Conservation (phyloP, 306 rosid species). For the Vigna radiata region DNA sequence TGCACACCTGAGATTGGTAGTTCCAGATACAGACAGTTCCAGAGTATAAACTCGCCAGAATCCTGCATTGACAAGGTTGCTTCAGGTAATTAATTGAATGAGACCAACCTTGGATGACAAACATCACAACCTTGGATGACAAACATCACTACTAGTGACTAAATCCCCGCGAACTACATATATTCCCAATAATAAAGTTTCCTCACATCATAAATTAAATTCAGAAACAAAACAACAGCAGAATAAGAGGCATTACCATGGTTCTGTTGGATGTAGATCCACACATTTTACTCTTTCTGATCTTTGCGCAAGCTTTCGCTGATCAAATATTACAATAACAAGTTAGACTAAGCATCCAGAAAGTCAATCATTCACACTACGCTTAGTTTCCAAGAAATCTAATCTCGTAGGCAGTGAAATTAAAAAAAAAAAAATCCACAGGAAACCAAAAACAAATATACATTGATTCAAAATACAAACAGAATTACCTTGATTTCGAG, state of each 20-base stretch:
- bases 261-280: slow-evolving; percentile 99
- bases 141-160: slow-evolving; percentile 24
- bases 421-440: background rate
- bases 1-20: slow-evolving; percentile 92
- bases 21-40: slow-evolving; percentile 98
- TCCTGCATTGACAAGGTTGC: slow-evolving; percentile 63
- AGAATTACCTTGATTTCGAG: slow-evolving; percentile 94
- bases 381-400: slow-evolving; percentile 39
- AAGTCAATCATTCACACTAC: slow-evolving; percentile 29
- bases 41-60: slow-evolving; percentile 92
- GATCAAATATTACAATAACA: slow-evolving; percentile 34
- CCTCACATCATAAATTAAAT: slow-evolving; percentile 15
- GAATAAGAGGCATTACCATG: slow-evolving; percentile 74
- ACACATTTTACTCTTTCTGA: slow-evolving; percentile 93
- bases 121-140: slow-evolving; percentile 28
- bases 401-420: slow-evolving; percentile 6
- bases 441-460: background rate
- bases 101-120: slow-evolving; percentile 32
- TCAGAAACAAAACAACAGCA: slow-evolving; percentile 24
- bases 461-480: slow-evolving; percentile 24
- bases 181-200: slow-evolving; percentile 12
- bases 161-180: slow-evolving; percentile 21
- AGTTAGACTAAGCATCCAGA: slow-evolving; percentile 46
- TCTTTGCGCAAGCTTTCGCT: slow-evolving; percentile 70
- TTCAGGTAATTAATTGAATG: slow-evolving; percentile 36